These are phyloP conservation scores for Fusarium illudens DNA, from an alignment of 2,329 filamentous ascomycete genomes.

Conservation along the genomic window DNA sequence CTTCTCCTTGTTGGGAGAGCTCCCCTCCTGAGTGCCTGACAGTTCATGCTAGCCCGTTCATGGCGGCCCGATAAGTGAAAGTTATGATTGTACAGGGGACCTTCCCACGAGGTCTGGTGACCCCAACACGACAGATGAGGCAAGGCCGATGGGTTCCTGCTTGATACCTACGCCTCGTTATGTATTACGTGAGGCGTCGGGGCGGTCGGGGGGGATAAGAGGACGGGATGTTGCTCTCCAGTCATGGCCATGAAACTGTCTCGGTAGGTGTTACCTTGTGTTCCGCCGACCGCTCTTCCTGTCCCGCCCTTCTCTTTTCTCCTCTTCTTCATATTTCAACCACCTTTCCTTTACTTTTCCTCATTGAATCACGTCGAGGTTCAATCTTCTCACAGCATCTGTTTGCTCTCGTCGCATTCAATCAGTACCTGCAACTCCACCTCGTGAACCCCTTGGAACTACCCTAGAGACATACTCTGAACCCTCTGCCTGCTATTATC, in stretches of 20 bases:
- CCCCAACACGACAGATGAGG: constrained; percentile 27
- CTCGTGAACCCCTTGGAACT: background rate
- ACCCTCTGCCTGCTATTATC: background rate
- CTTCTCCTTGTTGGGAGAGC: constrained; percentile 34
- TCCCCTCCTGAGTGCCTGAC: constrained; percentile 15
- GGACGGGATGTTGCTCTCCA: constrained; percentile 19
- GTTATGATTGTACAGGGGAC: constrained; percentile 33
- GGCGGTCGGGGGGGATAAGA: constrained; percentile 11
- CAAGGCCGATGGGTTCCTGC: constrained; percentile 16
- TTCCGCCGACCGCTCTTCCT: constrained; percentile 35
- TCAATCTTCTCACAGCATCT: background rate
- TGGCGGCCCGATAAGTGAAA: constrained; percentile 32
- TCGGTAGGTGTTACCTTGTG: constrained; percentile 24
- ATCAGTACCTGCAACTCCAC: background rate
- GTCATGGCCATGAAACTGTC: constrained; percentile 18
- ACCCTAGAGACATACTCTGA: constrained; percentile 21
- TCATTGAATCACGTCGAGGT: background rate
- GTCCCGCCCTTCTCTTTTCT: constrained; percentile 20
- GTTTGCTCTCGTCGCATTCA: background rate
- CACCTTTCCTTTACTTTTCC: constrained; percentile 2
- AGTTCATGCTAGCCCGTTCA: constrained; percentile 20
- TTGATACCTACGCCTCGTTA: constrained; percentile 31
- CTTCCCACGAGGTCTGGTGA: constrained; percentile 26
- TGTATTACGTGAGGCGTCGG: constrained; percentile 29
- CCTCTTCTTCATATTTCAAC: constrained; percentile 2